A percentile compares a stretch with the other conserved stretches of the same genome.
Evolutionary conservation across 2,329 filamentous ascomycete genomes (phyloP).

Genomic region (Colletotrichum destructivum): DNA sequence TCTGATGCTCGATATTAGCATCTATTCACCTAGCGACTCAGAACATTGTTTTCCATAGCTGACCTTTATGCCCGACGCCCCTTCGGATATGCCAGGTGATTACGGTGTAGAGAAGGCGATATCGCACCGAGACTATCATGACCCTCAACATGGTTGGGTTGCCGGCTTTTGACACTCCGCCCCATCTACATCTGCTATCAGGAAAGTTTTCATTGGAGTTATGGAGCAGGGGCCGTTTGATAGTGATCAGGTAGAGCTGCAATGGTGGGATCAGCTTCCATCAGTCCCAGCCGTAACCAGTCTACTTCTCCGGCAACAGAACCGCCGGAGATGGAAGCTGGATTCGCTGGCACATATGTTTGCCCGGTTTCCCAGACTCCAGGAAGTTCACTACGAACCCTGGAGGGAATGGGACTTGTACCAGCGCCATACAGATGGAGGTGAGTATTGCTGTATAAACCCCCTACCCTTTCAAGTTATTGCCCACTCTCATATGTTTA

Average conservation of each 20-base stretch:
- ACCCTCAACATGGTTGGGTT: conserved; percentile 46
- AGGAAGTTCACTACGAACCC: conserved; percentile 52
- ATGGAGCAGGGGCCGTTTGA: conserved; percentile 46
- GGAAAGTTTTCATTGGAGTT: conserved; percentile 45
- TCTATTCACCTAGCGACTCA: conserved; percentile 50
- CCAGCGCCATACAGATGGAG: conserved; percentile 40
- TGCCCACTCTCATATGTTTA: background rate
- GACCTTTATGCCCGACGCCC: conserved; percentile 47
- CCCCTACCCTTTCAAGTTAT: background rate
- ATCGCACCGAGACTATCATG: conserved; percentile 13
- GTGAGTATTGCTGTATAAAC: conserved; percentile 41
- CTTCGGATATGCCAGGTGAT: conserved; percentile 7
- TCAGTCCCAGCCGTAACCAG: conserved; percentile 48
- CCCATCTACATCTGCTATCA: conserved; percentile 40
- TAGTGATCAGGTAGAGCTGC: conserved; percentile 42
- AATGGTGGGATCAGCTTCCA: conserved; percentile 49
- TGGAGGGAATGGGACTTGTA: conserved; percentile 49
- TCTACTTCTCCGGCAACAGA: conserved; percentile 52
- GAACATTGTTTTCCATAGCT: conserved; percentile 52
- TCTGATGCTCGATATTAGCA: conserved; percentile 50
- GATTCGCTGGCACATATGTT: conserved; percentile 49
- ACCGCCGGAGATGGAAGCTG: conserved; percentile 50
- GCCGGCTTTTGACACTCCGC: conserved; percentile 40
- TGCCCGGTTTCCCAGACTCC: conserved; percentile 49
- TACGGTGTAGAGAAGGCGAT: background rate